Conservation (phyloP, 768 basidiomycete species). For the Ephemerocybe angulata region DNA sequence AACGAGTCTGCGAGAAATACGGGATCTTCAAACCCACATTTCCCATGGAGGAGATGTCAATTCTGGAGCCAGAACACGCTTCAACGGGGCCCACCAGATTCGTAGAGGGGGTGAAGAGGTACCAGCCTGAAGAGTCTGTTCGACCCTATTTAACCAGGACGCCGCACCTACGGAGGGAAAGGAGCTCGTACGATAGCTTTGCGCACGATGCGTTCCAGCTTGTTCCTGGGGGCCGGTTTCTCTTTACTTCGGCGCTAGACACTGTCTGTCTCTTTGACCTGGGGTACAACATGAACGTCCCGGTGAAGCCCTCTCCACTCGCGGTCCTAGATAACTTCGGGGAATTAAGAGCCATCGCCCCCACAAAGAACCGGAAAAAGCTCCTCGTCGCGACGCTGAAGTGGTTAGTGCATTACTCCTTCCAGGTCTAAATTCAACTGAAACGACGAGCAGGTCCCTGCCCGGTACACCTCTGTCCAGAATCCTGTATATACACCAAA, state of each 20-base stretch:
- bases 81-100: constrained; percentile 22
- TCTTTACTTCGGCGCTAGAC: constrained; percentile 17
- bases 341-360: neutral
- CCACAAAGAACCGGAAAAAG: neutral
- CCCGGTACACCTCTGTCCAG: no score
- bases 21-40: constrained; percentile 21
- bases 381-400: neutral
- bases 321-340: neutral
- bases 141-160: neutral
- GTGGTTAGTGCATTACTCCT: neutral
- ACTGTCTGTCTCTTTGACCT: constrained; percentile 25
- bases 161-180: neutral
- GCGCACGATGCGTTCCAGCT: constrained; percentile 15
- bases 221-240: constrained; percentile 30
- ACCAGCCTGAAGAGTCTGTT: neutral
- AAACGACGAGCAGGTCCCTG: no score
- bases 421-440: no score
- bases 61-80: constrained; percentile 24
- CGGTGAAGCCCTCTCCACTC: neutral
- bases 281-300: constrained; percentile 6
- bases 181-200: neutral
- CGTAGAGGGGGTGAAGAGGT: constrained; percentile 1
- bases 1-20: constrained; percentile 13
- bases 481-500: no score
- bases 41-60: constrained; percentile 24